Conservation (phyloP, 2,329 filamentous ascomycete genomes). For the Colletotrichum falcatum region DNA sequence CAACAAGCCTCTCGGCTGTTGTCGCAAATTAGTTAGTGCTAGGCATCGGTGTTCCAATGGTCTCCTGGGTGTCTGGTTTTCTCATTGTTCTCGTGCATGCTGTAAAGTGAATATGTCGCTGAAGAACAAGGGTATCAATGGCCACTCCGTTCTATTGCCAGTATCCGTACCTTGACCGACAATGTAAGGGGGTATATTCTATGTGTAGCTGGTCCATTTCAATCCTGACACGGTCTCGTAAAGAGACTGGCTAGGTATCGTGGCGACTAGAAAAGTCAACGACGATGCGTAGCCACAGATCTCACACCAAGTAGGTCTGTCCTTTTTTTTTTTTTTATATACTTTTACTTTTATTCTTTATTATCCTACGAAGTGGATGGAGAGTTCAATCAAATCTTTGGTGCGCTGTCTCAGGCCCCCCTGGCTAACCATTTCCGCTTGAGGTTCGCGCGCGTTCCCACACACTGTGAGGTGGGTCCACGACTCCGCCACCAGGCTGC, state of each 20-base stretch:
- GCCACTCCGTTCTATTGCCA: conserved; percentile 1
- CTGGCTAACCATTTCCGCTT: neutral
- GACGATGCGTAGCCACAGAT: neutral
- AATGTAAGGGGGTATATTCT: no score
- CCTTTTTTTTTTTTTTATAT: no score
- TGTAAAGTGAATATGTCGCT: neutral
- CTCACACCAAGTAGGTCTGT: no score
- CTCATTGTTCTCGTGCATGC: neutral
- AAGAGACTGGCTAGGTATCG: neutral
- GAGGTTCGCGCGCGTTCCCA: neutral
- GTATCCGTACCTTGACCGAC: no score
- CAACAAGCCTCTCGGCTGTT: neutral
- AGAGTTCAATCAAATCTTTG: neutral
- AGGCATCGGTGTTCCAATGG: neutral
- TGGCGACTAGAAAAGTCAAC: neutral
- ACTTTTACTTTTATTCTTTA: neutral
- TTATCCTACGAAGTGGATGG: neutral
- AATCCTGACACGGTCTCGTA: conserved; percentile 8
- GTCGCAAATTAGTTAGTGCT: neutral
- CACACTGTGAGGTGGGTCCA: neutral
- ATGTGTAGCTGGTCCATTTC: neutral
- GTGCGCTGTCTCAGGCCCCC: neutral
- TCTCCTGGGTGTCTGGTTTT: neutral
- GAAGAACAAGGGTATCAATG: conserved; percentile 19
- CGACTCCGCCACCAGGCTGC: neutral